Base-by-base conservation (phyloP, 2,329 filamentous ascomycete species). In the Xylaria multiplex region DNA sequence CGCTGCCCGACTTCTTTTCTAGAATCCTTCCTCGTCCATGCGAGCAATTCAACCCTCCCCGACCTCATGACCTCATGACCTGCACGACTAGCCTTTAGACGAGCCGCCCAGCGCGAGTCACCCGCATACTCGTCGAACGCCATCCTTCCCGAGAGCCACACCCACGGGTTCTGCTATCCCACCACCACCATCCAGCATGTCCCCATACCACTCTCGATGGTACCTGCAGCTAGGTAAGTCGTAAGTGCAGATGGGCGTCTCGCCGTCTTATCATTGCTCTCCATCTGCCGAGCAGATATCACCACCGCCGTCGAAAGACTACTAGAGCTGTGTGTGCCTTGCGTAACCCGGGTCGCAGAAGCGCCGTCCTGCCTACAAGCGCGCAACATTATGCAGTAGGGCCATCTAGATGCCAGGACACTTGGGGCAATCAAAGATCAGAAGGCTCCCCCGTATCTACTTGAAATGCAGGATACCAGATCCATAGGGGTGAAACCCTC, bases 131-230 rank as follows among this genome's bases (percentile, higher is more conserved):
- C 66, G 65, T 68, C 67, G 63, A 69, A 66, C 69, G 58, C 65
- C 62, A 67, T 66, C 56, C 58, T 62, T 67, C 65, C 68, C 64
- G 60, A 61, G 64, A 70, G 63, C 67, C 66, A 67, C 65, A 54
- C 56, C 66, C 63, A 50, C 67, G 68, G 27, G 71, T 68, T 69
- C 73, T 72, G 71, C 69, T 72, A 72, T 70, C 66, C 65, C 65
- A 62, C 46, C 65, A 71, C 65, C 67, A 64, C 62, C 67, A 64
- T 62, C 48, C 27, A 59, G 46, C 55, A 59, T 69, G 24, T 45
- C 27, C 43, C 46, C 43, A 64, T 65, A 40, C 59, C 6, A 61
- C 66, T 64, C 54, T 69, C 64, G 68, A 64, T 65, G 62, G 62
- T 68, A 67, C 59, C 59, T 59, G 65, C 60, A 66, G 63, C 64